A percentile compares a stretch with the other conserved stretches of the same genome.
Evolutionary conservation across 768 basidiomycete genomes (phyloP).

Genomic region (Sarcomyxa edulis): DNA sequence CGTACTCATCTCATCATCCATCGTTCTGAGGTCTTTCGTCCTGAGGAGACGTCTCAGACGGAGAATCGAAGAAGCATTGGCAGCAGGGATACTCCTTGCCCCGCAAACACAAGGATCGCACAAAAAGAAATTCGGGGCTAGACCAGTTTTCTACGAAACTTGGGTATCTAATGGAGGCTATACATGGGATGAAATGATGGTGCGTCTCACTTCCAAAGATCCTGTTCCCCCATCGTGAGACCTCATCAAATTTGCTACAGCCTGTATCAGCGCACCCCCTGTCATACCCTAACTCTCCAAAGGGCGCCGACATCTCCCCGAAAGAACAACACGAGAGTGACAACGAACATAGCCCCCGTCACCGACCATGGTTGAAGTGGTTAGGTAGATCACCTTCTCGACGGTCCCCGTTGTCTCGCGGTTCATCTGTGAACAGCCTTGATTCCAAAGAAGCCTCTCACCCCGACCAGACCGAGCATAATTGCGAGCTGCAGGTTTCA

Average conservation of each 20-base stretch:
- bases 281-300: conserved; percentile 24
- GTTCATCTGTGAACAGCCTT: too few species aligned
- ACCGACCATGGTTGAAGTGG: too few species aligned
- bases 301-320: neutral
- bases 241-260: conserved; percentile 22
- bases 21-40: conserved; percentile 60
- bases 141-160: conserved; percentile 46
- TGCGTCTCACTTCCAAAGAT: conserved; percentile 22
- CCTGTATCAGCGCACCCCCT: conserved; percentile 33
- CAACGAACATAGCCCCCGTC: conserved; percentile 10
- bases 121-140: conserved; percentile 36
- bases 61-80: conserved; percentile 47
- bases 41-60: conserved; percentile 53
- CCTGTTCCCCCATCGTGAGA: neutral
- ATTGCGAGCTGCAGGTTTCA: conserved; percentile 38
- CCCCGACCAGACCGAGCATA: conserved; percentile 1
- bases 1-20: conserved; percentile 56
- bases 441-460: conserved; percentile 3
- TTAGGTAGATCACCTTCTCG: too few species aligned
- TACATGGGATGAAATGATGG: conserved; percentile 46
- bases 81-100: conserved; percentile 41
- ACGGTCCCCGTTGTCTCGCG: too few species aligned
- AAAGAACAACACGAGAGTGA: conserved; percentile 14
- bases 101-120: conserved; percentile 33
- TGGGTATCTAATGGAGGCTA: conserved; percentile 31